These are phyloP conservation scores for Ascochyta fabae DNA, from an alignment of 2,329 filamentous ascomycete species.

Conservation along the genomic window DNA sequence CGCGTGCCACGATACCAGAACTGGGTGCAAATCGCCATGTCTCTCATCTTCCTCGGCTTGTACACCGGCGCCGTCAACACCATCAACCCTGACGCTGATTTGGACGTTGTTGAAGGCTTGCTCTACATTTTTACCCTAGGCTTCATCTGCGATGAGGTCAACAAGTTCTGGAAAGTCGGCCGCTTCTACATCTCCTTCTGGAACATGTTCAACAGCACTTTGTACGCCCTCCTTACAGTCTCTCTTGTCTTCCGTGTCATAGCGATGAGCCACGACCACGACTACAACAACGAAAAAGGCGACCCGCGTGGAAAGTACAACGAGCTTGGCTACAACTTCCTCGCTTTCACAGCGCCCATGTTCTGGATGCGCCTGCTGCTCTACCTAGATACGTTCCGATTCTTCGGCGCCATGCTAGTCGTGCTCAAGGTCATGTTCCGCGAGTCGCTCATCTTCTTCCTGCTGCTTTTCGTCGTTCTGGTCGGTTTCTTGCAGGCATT, in stretches of 20 bases:
- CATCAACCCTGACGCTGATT: constrained; percentile 81
- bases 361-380: constrained; percentile 94
- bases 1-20: constrained; percentile 93
- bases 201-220: constrained; percentile 89
- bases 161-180: constrained; percentile 94
- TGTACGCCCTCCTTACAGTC: constrained; percentile 79
- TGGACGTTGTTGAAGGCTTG: constrained; percentile 82
- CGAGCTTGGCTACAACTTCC: constrained; percentile 86
- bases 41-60: constrained; percentile 79
- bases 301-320: constrained; percentile 69
- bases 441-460: constrained; percentile 91
- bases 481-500: constrained; percentile 92
- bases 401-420: constrained; percentile 98
- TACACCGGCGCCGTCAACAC: constrained; percentile 95
- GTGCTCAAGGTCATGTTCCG: constrained; percentile 78
- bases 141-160: constrained; percentile 84
- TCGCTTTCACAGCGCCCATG: constrained; percentile 92
- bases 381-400: constrained; percentile 90
- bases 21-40: constrained; percentile 82
- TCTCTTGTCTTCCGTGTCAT: constrained; percentile 82
- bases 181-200: constrained; percentile 92
- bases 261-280: constrained; percentile 66
- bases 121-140: constrained; percentile 91
- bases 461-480: constrained; percentile 82
- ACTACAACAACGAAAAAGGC: neutral